Percentiles rank a stretch among this genome's conserved stretches.
Conservation (phyloP, 2,329 filamentous ascomycete genomes). For the Arthrobotrys iridis region DNA sequence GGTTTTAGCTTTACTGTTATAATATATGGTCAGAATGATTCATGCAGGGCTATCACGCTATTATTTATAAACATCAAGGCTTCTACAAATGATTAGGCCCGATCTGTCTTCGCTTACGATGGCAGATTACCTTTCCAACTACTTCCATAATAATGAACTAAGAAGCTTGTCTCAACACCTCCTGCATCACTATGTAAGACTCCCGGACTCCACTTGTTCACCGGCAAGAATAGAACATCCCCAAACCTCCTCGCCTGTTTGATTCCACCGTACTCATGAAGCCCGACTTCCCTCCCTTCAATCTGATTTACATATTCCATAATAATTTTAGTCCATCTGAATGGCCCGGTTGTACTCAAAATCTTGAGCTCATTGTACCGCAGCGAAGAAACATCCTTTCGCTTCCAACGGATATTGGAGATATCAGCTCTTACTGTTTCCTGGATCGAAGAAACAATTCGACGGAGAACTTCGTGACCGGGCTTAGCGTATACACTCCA, state of each 20-base stretch:
- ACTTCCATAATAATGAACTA: constrained; percentile 18
- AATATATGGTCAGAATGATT: too few species aligned
- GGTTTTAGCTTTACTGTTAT: too few species aligned
- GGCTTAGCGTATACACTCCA: constrained; percentile 35
- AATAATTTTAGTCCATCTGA: constrained; percentile 30
- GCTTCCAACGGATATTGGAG: background rate
- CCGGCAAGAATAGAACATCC: constrained; percentile 25
- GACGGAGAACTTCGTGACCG: constrained; percentile 22
- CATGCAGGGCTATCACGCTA: too few species aligned
- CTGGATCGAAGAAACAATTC: constrained; percentile 26
- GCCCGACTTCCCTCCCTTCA: constrained; percentile 18
- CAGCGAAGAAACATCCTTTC: constrained; percentile 4
- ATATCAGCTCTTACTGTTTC: constrained; percentile 11
- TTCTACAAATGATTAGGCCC: too few species aligned
- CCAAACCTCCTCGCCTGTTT: constrained; percentile 14
- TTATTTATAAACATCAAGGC: too few species aligned
- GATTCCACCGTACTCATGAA: constrained; percentile 20
- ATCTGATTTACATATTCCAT: constrained; percentile 35
- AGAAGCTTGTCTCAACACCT: constrained; percentile 12
- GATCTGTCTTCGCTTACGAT: background rate
- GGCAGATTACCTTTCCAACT: constrained; percentile 10
- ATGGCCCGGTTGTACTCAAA: constrained; percentile 30
- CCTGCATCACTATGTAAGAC: constrained; percentile 23
- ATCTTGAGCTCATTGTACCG: constrained; percentile 7
- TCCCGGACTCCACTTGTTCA: constrained; percentile 24